phyloP scores from a whole-genome alignment of 148 eudicot genomes.

The Rhododendron williamsianum region DNA sequence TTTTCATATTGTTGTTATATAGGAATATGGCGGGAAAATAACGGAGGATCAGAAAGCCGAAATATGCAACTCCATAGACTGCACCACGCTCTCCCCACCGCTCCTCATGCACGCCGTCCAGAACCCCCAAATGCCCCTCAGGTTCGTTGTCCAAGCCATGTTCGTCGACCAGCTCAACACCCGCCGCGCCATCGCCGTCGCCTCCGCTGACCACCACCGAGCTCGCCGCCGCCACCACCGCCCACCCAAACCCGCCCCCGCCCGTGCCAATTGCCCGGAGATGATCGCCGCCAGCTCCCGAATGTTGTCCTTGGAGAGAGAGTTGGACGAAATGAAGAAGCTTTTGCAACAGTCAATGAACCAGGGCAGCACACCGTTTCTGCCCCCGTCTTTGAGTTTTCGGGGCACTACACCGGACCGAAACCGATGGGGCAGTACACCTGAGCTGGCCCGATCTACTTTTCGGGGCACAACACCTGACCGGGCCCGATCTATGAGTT shows the following conservation, averaged over 20 bases:
- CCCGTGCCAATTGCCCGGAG: neutral
- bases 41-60: neutral
- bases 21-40: neutral
- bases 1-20: neutral
- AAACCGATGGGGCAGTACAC: neutral
- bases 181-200: neutral
- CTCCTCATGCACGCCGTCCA: neutral
- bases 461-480: neutral
- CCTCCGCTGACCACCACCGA: neutral
- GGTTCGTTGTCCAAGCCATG: neutral
- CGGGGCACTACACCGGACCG: neutral
- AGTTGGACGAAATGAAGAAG: neutral
- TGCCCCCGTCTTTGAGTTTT: neutral
- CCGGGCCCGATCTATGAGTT: neutral
- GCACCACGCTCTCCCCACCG: neutral
- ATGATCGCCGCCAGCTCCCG: neutral
- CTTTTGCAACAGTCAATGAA: neutral
- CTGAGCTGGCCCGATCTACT: neutral
- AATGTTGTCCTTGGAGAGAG: neutral
- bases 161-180: conserved; percentile 4
- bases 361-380: neutral
- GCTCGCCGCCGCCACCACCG: neutral
- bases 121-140: neutral
- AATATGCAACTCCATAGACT: neutral
- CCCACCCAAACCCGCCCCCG: neutral